Percentiles rank a stretch among this genome's conserved stretches.
phyloP scores from a whole-genome alignment of 2,329 filamentous ascomycete genomes.

The Botryotinia convoluta region DNA sequence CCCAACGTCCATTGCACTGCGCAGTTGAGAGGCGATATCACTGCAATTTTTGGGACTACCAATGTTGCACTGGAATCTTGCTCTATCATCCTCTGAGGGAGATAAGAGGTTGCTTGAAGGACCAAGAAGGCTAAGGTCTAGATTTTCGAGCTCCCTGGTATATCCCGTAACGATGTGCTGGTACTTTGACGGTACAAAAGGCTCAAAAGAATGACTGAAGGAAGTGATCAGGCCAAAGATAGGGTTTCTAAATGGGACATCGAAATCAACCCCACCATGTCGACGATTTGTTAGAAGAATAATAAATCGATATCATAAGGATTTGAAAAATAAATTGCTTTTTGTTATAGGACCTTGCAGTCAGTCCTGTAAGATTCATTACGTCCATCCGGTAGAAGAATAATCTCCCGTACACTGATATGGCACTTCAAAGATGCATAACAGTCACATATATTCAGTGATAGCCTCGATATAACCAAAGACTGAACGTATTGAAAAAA shows the following conservation, averaged over 20 bases:
- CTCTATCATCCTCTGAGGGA: background rate
- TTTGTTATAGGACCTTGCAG: background rate
- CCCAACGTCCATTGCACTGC: background rate
- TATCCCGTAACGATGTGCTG: background rate
- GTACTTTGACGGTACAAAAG: background rate
- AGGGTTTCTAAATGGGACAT: background rate
- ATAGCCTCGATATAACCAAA: background rate
- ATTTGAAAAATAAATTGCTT: background rate
- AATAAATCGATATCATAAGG: accelerated
- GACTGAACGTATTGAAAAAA: background rate
- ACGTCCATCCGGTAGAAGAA: background rate
- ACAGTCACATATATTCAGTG: background rate
- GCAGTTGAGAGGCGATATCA: background rate
- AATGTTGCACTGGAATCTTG: no score
- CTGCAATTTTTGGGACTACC: background rate
- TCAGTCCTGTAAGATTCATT: background rate
- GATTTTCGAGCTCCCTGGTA: background rate
- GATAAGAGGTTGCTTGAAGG: background rate
- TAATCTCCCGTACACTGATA: background rate
- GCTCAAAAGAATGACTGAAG: no score
- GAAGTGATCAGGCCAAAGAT: no score
- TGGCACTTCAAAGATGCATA: background rate
- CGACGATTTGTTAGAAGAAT: background rate
- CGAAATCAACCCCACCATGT: background rate
- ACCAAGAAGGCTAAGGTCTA: background rate